Percentiles rank a stretch among this genome's conserved stretches.
Evolutionary conservation across 2,329 filamentous ascomycete genomes (phyloP).

Genomic region (Cladosporium sp.): DNA sequence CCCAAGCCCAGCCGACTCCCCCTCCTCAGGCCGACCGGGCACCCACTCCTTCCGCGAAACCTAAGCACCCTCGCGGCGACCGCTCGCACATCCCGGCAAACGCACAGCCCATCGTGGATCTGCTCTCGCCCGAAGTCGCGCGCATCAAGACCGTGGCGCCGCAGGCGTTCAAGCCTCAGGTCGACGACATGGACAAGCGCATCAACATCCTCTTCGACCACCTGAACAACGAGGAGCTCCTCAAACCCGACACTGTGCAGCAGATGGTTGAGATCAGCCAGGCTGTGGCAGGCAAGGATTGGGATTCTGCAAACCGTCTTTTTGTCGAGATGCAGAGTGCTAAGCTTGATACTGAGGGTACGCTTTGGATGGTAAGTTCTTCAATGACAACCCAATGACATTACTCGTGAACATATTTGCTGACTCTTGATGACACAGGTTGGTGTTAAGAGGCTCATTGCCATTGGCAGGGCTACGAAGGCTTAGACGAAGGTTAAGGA

Average conservation of each 20-base stretch:
- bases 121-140: conserved; percentile 78
- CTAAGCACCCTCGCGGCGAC: conserved; percentile 60
- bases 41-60: conserved; percentile 30
- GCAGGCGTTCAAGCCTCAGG: conserved; percentile 77
- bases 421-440: conserved; percentile 7
- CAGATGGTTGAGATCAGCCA: conserved; percentile 55
- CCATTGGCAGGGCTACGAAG: conserved; percentile 29
- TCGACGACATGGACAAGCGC: conserved; percentile 90
- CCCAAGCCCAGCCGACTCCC: not conserved
- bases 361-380: conserved; percentile 49
- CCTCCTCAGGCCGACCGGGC: conserved; percentile 35
- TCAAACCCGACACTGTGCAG: conserved; percentile 72
- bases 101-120: conserved; percentile 74
- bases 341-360: conserved; percentile 44
- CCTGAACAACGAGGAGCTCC: conserved; percentile 88
- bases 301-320: conserved; percentile 40
- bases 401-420: not conserved
- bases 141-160: conserved; percentile 83
- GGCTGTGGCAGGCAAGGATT: conserved; percentile 38
- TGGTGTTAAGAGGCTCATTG: conserved; percentile 29
- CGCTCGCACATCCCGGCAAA: conserved; percentile 78
- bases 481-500: not conserved
- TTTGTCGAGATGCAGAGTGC: conserved; percentile 45
- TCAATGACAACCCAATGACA: too few species aligned
- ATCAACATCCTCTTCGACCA: conserved; percentile 94